Percentiles rank a stretch among this genome's conserved stretches.
Evolutionary conservation across 1,284 basidiomycete genomes (phyloP).

Genomic region (Ceratobasidium sp.): DNA sequence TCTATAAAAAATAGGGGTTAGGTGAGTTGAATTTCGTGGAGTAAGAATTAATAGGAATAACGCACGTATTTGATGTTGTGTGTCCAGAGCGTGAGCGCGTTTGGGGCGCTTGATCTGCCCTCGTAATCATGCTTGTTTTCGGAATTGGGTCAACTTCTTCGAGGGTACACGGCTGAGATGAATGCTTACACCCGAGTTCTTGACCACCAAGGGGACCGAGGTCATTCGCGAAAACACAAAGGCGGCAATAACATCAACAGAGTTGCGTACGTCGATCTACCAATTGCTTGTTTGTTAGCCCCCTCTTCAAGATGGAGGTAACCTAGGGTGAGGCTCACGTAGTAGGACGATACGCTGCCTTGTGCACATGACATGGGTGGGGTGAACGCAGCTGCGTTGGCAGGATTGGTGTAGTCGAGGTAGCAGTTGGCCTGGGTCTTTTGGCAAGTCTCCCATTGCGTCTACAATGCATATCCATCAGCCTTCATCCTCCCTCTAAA

Average conservation of each 20-base stretch:
- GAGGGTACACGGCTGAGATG: neutral
- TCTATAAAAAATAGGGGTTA: conserved; percentile 5
- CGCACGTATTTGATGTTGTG: conserved; percentile 49
- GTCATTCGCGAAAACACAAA: conserved; percentile 62
- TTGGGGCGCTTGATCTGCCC: conserved; percentile 34
- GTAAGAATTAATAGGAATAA: neutral
- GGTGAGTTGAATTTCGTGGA: neutral
- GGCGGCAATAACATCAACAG: conserved; percentile 62
- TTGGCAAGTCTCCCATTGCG: conserved; percentile 45
- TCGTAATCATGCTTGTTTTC: conserved; percentile 43
- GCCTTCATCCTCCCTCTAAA: neutral
- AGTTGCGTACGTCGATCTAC: conserved; percentile 63
- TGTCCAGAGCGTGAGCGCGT: conserved; percentile 47
- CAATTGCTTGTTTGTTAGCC: neutral
- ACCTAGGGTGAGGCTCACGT: neutral
- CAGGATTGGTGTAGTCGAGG: conserved; percentile 40
- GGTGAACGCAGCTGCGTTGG: conserved; percentile 37
- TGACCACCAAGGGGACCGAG: conserved; percentile 63
- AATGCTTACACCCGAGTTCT: conserved; percentile 57
- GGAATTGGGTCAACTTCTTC: neutral
- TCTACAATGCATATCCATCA: conserved; percentile 3
- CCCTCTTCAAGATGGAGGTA: neutral
- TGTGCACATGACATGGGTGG: conserved; percentile 35
- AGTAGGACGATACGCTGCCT: conserved; percentile 40
- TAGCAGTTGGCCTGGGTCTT: conserved; percentile 39